Evolutionary conservation across 768 basidiomycete species (phyloP).

Genomic region (Tylopilus felleus): DNA sequence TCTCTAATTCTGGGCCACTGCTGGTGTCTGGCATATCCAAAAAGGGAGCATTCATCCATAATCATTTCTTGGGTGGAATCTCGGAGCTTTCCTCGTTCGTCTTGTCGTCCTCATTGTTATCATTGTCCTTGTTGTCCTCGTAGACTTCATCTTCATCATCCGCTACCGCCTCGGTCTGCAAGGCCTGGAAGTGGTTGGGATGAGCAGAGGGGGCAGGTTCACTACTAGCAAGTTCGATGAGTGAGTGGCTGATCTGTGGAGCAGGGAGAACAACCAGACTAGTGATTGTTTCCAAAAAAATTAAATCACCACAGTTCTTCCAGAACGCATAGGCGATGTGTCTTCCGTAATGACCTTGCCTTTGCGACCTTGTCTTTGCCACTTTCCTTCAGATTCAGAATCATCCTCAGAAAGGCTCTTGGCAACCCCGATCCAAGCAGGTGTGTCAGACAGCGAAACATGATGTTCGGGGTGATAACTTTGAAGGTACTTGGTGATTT

Average conservation of each 20-base stretch:
- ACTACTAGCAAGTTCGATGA: not conserved
- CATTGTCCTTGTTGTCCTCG: not conserved
- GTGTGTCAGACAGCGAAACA: slow-evolving; percentile 40
- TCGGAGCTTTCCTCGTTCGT: slow-evolving; percentile 9
- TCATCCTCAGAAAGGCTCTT: slow-evolving; percentile 18
- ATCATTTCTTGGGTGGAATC: slow-evolving; percentile 24
- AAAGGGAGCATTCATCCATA: slow-evolving; percentile 25
- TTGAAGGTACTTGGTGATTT: slow-evolving; percentile 42
- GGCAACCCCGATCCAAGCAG: slow-evolving; percentile 43
- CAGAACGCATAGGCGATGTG: slow-evolving; percentile 49
- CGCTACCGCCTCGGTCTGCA: not conserved
- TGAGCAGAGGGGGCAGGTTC: slow-evolving; percentile 4
- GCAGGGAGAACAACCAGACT: not conserved
- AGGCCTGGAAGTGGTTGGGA: slow-evolving; percentile 17
- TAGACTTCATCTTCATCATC: not conserved
- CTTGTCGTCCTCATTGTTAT: slow-evolving; percentile 10
- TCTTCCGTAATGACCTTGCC: slow-evolving; percentile 24
- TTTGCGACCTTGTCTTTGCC: slow-evolving; percentile 34
- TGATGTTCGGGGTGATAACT: slow-evolving; percentile 48
- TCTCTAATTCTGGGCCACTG: not conserved
- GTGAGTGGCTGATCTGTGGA: not conserved
- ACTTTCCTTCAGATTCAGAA: slow-evolving; percentile 23
- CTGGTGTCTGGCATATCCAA: not conserved
- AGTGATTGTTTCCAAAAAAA: slow-evolving; percentile 36
- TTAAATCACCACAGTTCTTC: slow-evolving; percentile 44